Conservation (phyloP, 345 rosid genomes). For the Boechera stricta region DNA sequence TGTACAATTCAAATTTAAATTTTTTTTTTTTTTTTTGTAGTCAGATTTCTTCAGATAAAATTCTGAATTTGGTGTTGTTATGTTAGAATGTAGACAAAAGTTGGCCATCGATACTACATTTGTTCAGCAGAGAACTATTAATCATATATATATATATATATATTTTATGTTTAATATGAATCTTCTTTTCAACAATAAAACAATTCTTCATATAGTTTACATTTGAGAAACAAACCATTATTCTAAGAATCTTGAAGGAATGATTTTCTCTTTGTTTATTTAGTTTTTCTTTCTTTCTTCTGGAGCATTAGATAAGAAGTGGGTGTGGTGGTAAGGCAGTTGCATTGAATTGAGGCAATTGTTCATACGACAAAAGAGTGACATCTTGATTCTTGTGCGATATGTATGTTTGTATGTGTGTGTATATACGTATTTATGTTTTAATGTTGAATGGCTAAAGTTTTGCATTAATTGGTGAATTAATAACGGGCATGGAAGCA, state of each 20-base stretch:
- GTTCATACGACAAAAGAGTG: conserved; percentile 38
- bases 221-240: conserved; percentile 17
- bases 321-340: conserved; percentile 44
- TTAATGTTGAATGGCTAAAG: conserved; percentile 33
- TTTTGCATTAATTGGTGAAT: conserved; percentile 45
- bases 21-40: background rate
- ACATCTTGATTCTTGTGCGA: conserved; percentile 38
- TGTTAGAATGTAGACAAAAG: background rate
- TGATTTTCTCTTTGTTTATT: conserved; percentile 25
- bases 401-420: background rate
- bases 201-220: background rate
- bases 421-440: conserved; percentile 13
- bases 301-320: conserved; percentile 40
- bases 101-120: background rate
- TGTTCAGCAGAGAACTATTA: background rate
- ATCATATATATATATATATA: background rate
- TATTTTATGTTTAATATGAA: background rate
- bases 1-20: background rate
- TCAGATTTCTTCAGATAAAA: background rate
- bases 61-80: background rate
- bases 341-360: conserved; percentile 48
- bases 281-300: background rate
- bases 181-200: background rate
- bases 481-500: conserved; percentile 37
- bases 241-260: conserved; percentile 31